phyloP scores from a whole-genome alignment of 139 green algal species.

The Chlamydomonas asymmetrica region DNA sequence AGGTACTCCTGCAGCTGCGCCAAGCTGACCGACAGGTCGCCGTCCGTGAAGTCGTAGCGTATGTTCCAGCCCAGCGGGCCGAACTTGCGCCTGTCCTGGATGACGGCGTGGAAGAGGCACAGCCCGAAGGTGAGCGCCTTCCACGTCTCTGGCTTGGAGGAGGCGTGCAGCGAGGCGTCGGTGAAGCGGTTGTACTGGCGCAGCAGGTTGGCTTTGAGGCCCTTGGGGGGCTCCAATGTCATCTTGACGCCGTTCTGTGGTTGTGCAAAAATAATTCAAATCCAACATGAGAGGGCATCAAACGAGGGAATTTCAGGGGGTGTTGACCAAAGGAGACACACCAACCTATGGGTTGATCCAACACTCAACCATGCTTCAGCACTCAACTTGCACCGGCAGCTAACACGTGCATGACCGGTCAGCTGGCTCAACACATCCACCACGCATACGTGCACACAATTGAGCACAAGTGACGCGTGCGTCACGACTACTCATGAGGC shows the following conservation, averaged over 20 bases:
- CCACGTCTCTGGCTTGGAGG: slow-evolving; percentile 67
- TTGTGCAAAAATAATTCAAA: too few relatives aligned
- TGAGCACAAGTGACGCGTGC: too few relatives aligned
- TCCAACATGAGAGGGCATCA: too few relatives aligned
- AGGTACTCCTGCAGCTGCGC: slow-evolving; percentile 77
- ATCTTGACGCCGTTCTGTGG: slow-evolving; percentile 78
- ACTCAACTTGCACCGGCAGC: too few relatives aligned
- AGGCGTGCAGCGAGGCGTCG: slow-evolving; percentile 65
- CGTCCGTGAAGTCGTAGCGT: slow-evolving; percentile 80
- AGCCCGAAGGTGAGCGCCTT: slow-evolving; percentile 68
- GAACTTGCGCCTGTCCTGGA: slow-evolving; percentile 77
- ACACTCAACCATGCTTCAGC: too few relatives aligned
- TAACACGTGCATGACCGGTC: too few relatives aligned
- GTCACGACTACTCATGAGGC: too few relatives aligned
- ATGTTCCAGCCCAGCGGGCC: slow-evolving; percentile 85
- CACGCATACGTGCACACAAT: too few relatives aligned
- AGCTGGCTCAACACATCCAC: too few relatives aligned
- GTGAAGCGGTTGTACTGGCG: slow-evolving; percentile 60
- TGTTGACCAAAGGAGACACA: too few relatives aligned
- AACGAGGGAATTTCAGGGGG: too few relatives aligned
- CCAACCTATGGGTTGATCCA: too few relatives aligned
- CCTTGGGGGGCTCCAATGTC: slow-evolving; percentile 83
- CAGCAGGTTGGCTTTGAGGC: slow-evolving; percentile 73
- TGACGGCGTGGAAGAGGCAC: slow-evolving; percentile 71
- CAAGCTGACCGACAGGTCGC: slow-evolving; percentile 70